A percentile compares a stretch with the other conserved stretches of the same genome.
phyloP scores from a whole-genome alignment of 2,329 filamentous ascomycete genomes.

The Fusarium drepaniforme region DNA sequence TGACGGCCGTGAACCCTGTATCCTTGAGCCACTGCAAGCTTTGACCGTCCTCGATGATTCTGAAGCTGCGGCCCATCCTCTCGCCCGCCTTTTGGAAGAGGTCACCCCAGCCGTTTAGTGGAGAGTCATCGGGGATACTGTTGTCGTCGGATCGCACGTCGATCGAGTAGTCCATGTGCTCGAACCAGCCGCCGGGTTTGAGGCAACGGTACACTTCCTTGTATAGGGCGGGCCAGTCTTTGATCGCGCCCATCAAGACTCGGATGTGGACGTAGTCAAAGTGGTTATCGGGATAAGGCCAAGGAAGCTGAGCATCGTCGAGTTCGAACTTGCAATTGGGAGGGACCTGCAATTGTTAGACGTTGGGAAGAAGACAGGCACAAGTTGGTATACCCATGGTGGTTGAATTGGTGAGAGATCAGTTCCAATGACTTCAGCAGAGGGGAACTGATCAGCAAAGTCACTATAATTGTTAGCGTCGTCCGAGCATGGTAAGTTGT shows the following conservation, averaged over 20 bases:
- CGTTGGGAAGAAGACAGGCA: conserved; percentile 29
- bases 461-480: conserved; percentile 55
- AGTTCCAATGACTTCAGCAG: conserved; percentile 60
- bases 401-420: conserved; percentile 69
- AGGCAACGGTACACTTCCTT: conserved; percentile 62
- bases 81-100: conserved; percentile 43
- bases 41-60: conserved; percentile 37
- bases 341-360: conserved; percentile 58
- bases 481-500: too few species aligned
- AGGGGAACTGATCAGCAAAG: conserved; percentile 56
- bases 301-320: conserved; percentile 48
- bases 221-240: conserved; percentile 68
- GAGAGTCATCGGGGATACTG: conserved; percentile 40
- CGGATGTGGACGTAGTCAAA: conserved; percentile 73
- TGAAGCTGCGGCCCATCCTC: conserved; percentile 44
- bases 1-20: conserved; percentile 28
- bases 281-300: conserved; percentile 43
- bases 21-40: conserved; percentile 14
- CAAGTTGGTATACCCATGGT: conserved; percentile 53
- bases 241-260: conserved; percentile 65
- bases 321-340: conserved; percentile 57
- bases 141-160: conserved; percentile 44
- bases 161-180: conserved; percentile 45
- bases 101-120: conserved; percentile 38
- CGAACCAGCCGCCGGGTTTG: conserved; percentile 64